Evolutionary conservation across 805 yeast species (phyloP).

Genomic region (Suhomyces faveliae): DNA sequence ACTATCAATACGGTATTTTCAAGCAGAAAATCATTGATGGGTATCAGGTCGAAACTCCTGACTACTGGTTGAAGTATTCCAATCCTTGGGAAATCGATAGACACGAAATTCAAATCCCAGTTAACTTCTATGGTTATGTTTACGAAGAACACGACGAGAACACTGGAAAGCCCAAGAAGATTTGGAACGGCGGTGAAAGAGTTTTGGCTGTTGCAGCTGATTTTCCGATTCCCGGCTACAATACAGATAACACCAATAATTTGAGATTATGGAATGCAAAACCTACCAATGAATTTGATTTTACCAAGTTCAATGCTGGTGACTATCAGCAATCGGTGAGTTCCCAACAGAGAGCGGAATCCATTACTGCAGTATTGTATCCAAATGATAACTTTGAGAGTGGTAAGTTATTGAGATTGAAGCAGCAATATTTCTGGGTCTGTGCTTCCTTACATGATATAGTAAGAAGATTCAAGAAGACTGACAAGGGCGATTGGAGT

Average conservation of each 20-base stretch:
- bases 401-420: constrained; percentile 88
- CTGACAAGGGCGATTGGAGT: constrained; percentile 66
- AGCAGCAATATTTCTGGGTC: constrained; percentile 97
- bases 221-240: constrained; percentile 89
- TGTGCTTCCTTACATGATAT: constrained; percentile 91
- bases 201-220: constrained; percentile 89
- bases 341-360: constrained; percentile 85
- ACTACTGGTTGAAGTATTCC: constrained; percentile 85
- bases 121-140: constrained; percentile 84
- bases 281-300: constrained; percentile 90
- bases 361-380: constrained; percentile 87
- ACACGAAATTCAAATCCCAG: constrained; percentile 81
- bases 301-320: constrained; percentile 86
- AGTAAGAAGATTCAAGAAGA: constrained; percentile 82
- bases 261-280: constrained; percentile 86
- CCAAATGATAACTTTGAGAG: constrained; percentile 91
- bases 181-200: constrained; percentile 87
- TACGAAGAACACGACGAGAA: constrained; percentile 52
- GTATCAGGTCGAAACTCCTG: constrained; percentile 92
- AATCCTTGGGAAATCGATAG: constrained; percentile 95
- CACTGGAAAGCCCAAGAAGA: constrained; percentile 56
- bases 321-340: constrained; percentile 83
- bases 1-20: constrained; percentile 92
- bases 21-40: constrained; percentile 88
- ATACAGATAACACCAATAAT: constrained; percentile 80